Conservation (phyloP, 495 filamentous ascomycete species). For the Penicillium dipodomyicola region DNA sequence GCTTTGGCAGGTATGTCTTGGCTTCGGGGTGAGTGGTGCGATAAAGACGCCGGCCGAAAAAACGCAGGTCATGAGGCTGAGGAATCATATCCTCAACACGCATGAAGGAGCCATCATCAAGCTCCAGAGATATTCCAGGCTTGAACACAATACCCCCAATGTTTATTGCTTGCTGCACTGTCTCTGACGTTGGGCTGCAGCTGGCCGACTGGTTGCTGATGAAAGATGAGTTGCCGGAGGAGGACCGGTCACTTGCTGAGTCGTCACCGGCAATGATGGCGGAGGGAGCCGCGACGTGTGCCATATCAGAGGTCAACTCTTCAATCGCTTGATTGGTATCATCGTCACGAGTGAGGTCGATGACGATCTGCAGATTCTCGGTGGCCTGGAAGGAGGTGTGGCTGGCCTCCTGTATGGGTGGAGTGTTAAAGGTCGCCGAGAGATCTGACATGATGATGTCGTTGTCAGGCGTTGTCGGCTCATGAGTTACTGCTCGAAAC, state of each 20-base stretch:
- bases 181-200: background rate
- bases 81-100: slow-evolving; percentile 11
- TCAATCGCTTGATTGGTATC: background rate
- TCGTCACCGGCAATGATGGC: background rate
- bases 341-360: background rate
- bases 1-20: slow-evolving; percentile 7
- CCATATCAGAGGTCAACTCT: background rate
- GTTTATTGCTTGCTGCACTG: background rate
- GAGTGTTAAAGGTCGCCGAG: too few relatives aligned
- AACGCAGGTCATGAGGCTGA: background rate
- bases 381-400: background rate
- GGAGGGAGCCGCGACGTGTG: background rate
- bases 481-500: background rate
- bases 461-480: background rate
- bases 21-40: slow-evolving; percentile 3
- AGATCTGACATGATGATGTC: background rate
- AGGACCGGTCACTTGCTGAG: background rate
- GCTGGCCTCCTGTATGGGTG: background rate
- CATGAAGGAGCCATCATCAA: slow-evolving; percentile 17
- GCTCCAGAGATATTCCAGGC: slow-evolving; percentile 16
- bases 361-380: background rate
- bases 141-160: background rate
- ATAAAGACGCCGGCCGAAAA: slow-evolving; percentile 9
- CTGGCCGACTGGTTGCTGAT: background rate
- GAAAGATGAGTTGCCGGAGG: background rate